These are phyloP conservation scores for Phialemoniopsis sp. DNA, from an alignment of 2,329 filamentous ascomycete genomes.

Conservation along the genomic window DNA sequence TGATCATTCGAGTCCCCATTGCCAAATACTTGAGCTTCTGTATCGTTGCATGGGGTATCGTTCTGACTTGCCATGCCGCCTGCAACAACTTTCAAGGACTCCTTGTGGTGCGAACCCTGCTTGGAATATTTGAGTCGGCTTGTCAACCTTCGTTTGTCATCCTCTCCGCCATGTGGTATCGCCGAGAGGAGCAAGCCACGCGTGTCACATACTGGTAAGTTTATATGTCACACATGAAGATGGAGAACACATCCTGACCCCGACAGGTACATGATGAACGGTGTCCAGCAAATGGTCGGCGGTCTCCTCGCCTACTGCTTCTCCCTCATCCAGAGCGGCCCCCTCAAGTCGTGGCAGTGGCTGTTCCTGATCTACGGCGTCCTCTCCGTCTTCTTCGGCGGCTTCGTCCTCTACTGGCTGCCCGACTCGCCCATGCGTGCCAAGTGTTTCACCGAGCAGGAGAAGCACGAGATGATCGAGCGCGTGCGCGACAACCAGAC, in stretches of 20 bases:
- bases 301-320: constrained; percentile 66
- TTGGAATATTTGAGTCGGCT: constrained; percentile 68
- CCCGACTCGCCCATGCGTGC: constrained; percentile 69
- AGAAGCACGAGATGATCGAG: constrained; percentile 61
- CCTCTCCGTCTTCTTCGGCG: constrained; percentile 59
- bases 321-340: constrained; percentile 44
- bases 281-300: constrained; percentile 67
- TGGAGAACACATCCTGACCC: too few relatives aligned
- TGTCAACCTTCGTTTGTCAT: constrained; percentile 67
- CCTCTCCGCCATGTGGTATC: constrained; percentile 68
- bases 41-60: constrained; percentile 60
- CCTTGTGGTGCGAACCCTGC: constrained; percentile 56
- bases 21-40: constrained; percentile 63
- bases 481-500: constrained; percentile 58
- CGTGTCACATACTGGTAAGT: constrained; percentile 64
- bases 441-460: constrained; percentile 62
- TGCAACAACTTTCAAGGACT: constrained; percentile 57
- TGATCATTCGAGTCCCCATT: constrained; percentile 52
- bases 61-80: constrained; percentile 57
- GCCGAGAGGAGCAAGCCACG: constrained; percentile 61
- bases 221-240: too few relatives aligned
- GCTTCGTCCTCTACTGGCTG: constrained; percentile 60
- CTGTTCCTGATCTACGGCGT: constrained; percentile 65
- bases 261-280: constrained; percentile 70
- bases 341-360: constrained; percentile 62